Percentiles rank a stretch among this genome's conserved stretches.
phyloP scores from a whole-genome alignment of 805 yeast species.

The Wickerhamomyces alni region DNA sequence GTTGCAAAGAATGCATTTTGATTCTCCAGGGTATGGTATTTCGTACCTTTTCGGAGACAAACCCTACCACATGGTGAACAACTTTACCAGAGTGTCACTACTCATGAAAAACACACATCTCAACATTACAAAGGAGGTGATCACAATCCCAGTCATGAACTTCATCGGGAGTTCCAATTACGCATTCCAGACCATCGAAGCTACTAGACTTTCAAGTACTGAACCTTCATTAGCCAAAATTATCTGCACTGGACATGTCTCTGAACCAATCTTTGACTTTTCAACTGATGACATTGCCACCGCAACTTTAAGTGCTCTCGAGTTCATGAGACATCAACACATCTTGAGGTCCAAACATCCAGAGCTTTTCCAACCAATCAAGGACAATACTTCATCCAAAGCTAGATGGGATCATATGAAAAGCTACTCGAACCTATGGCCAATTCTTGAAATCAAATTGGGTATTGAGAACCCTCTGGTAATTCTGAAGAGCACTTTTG shows the following conservation, averaged over 20 bases:
- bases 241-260: constrained; percentile 31
- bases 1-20: constrained; percentile 23
- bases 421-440: constrained; percentile 23
- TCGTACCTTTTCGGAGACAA: constrained; percentile 33
- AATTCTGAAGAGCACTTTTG: constrained; percentile 25
- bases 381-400: neutral
- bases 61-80: constrained; percentile 34
- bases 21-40: constrained; percentile 43
- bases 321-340: constrained; percentile 12
- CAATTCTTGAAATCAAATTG: constrained; percentile 28
- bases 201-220: constrained; percentile 10
- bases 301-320: constrained; percentile 21
- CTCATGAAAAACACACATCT: constrained; percentile 21
- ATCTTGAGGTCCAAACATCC: neutral
- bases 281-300: constrained; percentile 34
- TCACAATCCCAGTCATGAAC: constrained; percentile 20
- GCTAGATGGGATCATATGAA: constrained; percentile 6
- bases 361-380: neutral
- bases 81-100: constrained; percentile 32
- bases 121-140: constrained; percentile 11
- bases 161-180: constrained; percentile 34
- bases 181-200: constrained; percentile 28
- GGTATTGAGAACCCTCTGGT: constrained; percentile 35
- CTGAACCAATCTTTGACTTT: constrained; percentile 40
- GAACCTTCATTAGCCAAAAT: constrained; percentile 27